Evolutionary conservation across 768 basidiomycete species (phyloP).

Genomic region (Candolleomyces eurysporus): DNA sequence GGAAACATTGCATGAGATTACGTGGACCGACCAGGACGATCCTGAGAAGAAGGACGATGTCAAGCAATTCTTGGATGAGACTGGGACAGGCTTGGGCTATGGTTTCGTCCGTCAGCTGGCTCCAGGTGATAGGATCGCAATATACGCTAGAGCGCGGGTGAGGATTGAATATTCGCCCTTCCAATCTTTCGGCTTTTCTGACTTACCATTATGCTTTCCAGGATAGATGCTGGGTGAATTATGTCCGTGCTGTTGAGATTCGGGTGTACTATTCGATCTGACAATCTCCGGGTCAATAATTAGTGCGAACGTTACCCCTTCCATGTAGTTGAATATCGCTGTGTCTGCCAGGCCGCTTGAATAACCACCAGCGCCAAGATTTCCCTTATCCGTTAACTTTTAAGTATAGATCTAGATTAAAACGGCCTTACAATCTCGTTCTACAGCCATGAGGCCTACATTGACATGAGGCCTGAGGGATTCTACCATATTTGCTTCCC

Average conservation of each 20-base stretch:
- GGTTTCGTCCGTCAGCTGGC: conserved; percentile 15
- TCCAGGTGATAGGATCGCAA: conserved; percentile 18
- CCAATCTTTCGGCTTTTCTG: neutral
- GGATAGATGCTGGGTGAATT: conserved; percentile 29
- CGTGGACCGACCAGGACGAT: conserved; percentile 18
- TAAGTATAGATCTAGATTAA: too few species aligned
- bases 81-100: conserved; percentile 11
- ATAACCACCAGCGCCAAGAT: too few species aligned
- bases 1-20: conserved; percentile 17
- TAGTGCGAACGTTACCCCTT: too few species aligned
- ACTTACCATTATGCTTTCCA: conserved; percentile 1
- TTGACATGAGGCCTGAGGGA: too few species aligned
- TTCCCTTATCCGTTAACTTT: too few species aligned
- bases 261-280: conserved; percentile 24
- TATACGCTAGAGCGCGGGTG: conserved; percentile 29
- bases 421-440: too few species aligned
- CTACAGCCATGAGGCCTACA: too few species aligned
- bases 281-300: neutral
- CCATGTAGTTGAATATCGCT: too few species aligned
- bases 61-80: conserved; percentile 12
- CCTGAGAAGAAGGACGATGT: neutral
- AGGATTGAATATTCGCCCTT: neutral
- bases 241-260: conserved; percentile 19
- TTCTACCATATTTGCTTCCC: too few species aligned
- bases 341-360: too few species aligned